Percentiles rank a stretch among this genome's conserved stretches.
Conservation (phyloP, 73 alveolate species). For the Tetrahymena elliotti region DNA sequence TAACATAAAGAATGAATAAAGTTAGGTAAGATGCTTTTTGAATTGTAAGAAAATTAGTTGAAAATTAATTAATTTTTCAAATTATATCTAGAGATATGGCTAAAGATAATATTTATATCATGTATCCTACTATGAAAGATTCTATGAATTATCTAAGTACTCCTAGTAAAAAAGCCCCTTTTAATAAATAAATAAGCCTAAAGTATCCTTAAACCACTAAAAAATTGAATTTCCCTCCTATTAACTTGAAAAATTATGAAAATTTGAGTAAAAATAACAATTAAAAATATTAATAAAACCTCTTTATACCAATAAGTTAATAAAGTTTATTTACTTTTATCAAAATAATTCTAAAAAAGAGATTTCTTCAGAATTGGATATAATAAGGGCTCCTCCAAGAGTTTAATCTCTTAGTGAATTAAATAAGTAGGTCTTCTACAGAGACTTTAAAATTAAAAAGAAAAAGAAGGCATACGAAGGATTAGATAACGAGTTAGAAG, state of each 20-base stretch:
- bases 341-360: not conserved
- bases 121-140: not conserved
- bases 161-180: not conserved
- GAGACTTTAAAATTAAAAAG: not conserved
- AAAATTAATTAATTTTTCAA: not conserved
- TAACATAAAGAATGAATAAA: not conserved
- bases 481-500: not conserved
- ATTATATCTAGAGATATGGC: not conserved
- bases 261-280: not conserved
- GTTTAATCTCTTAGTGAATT: not conserved
- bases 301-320: too few relatives aligned
- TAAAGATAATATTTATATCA: not conserved
- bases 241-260: not conserved
- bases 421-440: not conserved
- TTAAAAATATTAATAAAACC: too few relatives aligned
- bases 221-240: not conserved
- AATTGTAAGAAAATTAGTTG: not conserved
- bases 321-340: not conserved
- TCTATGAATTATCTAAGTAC: not conserved
- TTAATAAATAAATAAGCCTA: not conserved
- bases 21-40: not conserved
- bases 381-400: not conserved
- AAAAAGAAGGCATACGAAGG: not conserved
- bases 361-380: not conserved
- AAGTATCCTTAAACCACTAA: not conserved